Evolutionary conservation across 106 monocot genomes (phyloP).

Genomic region (Dendrobium catenatum): DNA sequence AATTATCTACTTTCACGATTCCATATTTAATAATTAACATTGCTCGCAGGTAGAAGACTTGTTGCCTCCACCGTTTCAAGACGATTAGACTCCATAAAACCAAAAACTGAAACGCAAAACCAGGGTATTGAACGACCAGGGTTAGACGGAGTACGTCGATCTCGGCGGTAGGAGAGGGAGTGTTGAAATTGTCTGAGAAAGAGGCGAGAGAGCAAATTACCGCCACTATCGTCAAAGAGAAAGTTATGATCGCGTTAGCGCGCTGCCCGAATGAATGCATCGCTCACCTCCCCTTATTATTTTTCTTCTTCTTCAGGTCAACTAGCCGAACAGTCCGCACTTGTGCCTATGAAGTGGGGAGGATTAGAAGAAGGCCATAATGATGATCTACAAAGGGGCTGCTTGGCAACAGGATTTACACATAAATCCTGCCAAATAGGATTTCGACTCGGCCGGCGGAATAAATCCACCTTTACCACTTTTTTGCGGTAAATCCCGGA

Average conservation of each 20-base stretch:
- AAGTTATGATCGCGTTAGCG: slow-evolving; percentile 78
- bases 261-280: slow-evolving; percentile 91
- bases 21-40: not conserved
- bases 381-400: too few species aligned
- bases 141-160: slow-evolving; percentile 40
- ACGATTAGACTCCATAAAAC: not conserved
- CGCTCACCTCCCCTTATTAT: slow-evolving; percentile 3
- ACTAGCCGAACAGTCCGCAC: not conserved
- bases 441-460: too few species aligned
- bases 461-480: too few species aligned
- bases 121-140: not conserved
- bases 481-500: too few species aligned
- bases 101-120: too few species aligned
- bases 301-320: not conserved
- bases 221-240: slow-evolving; percentile 76
- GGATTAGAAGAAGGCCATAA: too few species aligned
- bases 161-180: slow-evolving; percentile 57
- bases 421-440: too few species aligned
- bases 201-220: slow-evolving; percentile 84
- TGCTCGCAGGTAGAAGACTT: too few species aligned
- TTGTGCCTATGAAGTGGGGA: too few species aligned
- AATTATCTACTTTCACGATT: not conserved
- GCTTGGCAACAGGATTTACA: too few species aligned
- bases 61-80: not conserved
- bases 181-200: slow-evolving; percentile 90